phyloP scores from a whole-genome alignment of 129 eudicot genomes.

The Chrysanthemum lavandulifolium region DNA sequence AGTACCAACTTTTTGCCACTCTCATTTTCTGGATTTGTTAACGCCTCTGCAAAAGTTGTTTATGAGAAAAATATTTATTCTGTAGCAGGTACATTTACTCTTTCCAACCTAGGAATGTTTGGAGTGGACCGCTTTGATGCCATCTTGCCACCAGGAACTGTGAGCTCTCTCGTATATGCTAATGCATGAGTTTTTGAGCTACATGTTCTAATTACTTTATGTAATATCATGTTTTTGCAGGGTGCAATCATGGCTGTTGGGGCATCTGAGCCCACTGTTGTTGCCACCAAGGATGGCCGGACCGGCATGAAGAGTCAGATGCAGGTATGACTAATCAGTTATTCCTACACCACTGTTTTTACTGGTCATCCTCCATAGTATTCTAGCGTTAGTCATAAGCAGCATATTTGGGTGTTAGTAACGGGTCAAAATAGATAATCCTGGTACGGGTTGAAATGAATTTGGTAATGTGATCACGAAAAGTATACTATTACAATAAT shows the following conservation, averaged over 20 bases:
- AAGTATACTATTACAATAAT: neutral
- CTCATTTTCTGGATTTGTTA: neutral
- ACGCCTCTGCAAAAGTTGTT: neutral
- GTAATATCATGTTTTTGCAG: conserved; percentile 35
- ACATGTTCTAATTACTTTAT: neutral
- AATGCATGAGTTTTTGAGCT: neutral
- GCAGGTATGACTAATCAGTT: conserved; percentile 58
- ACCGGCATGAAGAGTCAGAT: conserved; percentile 92
- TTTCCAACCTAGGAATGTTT: conserved; percentile 98
- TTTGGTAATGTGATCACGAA: neutral
- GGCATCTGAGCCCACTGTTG: conserved; percentile 82
- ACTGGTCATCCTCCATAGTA: neutral
- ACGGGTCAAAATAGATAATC: neutral
- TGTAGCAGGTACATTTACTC: conserved; percentile 86
- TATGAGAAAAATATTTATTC: conserved; percentile 12
- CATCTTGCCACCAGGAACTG: conserved; percentile 99
- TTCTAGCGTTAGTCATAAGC: neutral
- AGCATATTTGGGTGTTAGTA: neutral
- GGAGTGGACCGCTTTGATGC: conserved; percentile 99
- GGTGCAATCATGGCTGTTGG: conserved; percentile 99
- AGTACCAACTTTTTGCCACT: neutral
- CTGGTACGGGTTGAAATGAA: neutral
- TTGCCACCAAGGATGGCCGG: conserved; percentile 92
- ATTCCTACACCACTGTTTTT: neutral
- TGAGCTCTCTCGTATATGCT: conserved; percentile 39